Percentiles rank a stretch among this genome's conserved stretches.
Evolutionary conservation across 2,329 filamentous ascomycete species (phyloP).

Genomic region (Beauveria rudraprayagi): DNA sequence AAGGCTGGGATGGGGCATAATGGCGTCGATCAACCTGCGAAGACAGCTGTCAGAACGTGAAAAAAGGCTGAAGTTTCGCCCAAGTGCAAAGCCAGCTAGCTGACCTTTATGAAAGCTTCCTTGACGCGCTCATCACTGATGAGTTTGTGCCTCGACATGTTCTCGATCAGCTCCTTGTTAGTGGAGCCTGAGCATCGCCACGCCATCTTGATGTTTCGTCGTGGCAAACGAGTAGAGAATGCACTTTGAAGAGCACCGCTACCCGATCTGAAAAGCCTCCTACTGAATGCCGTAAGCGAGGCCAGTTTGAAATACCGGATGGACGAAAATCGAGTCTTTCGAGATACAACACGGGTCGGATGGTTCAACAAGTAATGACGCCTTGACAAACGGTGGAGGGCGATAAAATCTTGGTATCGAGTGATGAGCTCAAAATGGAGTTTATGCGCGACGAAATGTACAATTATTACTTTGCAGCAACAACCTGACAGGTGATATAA

Average conservation of each 20-base stretch:
- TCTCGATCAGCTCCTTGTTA: conserved; percentile 70
- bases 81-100: conserved; percentile 26
- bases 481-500: background rate
- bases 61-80: background rate
- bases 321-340: background rate
- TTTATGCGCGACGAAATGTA: background rate
- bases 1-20: conserved; percentile 65
- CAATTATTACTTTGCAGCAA: background rate
- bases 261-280: background rate
- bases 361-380: background rate
- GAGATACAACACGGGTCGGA: background rate
- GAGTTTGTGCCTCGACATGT: conserved; percentile 63
- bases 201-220: conserved; percentile 55
- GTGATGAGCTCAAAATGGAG: background rate
- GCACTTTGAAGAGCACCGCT: conserved; percentile 4
- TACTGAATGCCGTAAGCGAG: background rate
- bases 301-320: background rate
- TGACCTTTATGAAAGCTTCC: conserved; percentile 64
- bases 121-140: conserved; percentile 67
- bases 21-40: conserved; percentile 76
- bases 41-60: conserved; percentile 4
- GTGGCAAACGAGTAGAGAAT: background rate
- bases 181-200: conserved; percentile 75
- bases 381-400: background rate
- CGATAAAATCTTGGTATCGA: background rate